Conservation (phyloP, 1,284 basidiomycete genomes). For the Naganishia sp. region DNA sequence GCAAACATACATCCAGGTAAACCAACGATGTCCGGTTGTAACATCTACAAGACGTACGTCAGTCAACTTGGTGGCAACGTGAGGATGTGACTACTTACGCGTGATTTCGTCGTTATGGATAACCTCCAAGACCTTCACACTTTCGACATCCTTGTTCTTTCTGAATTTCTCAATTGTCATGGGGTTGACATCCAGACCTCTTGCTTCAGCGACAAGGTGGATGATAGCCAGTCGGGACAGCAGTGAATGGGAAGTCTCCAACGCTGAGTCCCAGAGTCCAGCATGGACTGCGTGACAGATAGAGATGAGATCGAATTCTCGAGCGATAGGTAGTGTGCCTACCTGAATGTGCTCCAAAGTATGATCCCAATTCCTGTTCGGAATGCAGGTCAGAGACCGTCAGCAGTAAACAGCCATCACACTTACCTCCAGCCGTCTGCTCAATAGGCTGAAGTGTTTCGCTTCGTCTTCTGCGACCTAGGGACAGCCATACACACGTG, state of each 20-base stretch:
- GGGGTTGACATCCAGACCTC: constrained; percentile 84
- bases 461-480: constrained; percentile 76
- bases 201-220: constrained; percentile 84
- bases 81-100: constrained; percentile 49
- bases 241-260: constrained; percentile 69
- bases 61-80: too few relatives aligned
- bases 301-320: not conserved
- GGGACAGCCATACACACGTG: constrained; percentile 32
- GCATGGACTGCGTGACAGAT: constrained; percentile 65
- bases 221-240: constrained; percentile 79
- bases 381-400: constrained; percentile 1
- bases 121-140: constrained; percentile 69
- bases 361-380: constrained; percentile 63
- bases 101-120: constrained; percentile 82
- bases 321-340: not conserved
- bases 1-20: constrained; percentile 63
- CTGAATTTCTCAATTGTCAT: constrained; percentile 76
- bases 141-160: constrained; percentile 68
- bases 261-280: constrained; percentile 78
- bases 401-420: constrained; percentile 50
- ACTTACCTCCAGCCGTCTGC: constrained; percentile 58
- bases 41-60: constrained; percentile 57
- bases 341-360: constrained; percentile 63
- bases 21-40: constrained; percentile 80
- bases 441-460: constrained; percentile 62